Evolutionary conservation across 192 early-diverging fungal genomes (phyloP), one percentile per base, ranked within the genome.

Genomic region (Linnemannia elongata): DNA sequence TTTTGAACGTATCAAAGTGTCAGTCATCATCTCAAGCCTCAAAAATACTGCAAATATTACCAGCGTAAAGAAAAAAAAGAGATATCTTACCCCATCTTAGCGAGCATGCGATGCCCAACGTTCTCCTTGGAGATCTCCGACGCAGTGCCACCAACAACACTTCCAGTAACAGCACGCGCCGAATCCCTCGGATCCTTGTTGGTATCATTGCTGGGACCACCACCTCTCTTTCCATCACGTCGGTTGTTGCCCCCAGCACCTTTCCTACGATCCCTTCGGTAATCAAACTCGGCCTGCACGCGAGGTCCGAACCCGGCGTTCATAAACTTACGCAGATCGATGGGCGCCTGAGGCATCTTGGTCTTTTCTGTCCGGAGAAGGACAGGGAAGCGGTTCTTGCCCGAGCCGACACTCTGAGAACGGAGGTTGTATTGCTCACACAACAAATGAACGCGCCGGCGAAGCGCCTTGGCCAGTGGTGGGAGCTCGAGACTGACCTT

Each of bases 91-190:
- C 95, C 95, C 92, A 95, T 93, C 36, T 88, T 87, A 52, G 88
- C 80, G n/a, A 95, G 82, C 93, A 95, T 93, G 38, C 89, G 89
- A 84, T 94, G 93, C 13, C 95, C 95, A 68, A 93, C 72, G 75
- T 95, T 95, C 30, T 81, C 76, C n/a, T 89, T 84, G 45, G 77
- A 88, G 73, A 95, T 92, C 33, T 92, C 89, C 24, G 76, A 75
- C 8, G 90, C 91, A n/a, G 86, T 77, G 9, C 77, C 79, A 15
- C 92, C 95, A 27, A 95, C 93, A 2, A 95, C 88, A 36, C 88
- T 78, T 13, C 94, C 93, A 78, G 82, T 76, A 0, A 72, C 45
- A n/a, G 86, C 49, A 49, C 27, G 52, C 39, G 74, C 24, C 35
- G 35, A 45, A 10, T 36, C 33, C 66, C 15, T 60, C 6, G 39